Evolutionary conservation across 306 rosid species (phyloP).

Genomic region (Acacia confusa): DNA sequence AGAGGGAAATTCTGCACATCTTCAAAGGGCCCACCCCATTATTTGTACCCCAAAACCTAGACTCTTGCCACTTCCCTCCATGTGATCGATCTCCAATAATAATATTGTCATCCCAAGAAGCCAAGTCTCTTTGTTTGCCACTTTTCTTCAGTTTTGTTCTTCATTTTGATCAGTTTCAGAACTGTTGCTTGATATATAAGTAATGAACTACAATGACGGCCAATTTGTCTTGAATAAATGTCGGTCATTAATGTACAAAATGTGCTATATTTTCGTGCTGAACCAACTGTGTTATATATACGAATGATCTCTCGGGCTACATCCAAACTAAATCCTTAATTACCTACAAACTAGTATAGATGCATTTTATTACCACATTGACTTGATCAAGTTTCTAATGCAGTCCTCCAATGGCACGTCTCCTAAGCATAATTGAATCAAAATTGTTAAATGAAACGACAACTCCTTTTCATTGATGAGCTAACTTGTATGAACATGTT

Average conservation of each 20-base stretch:
- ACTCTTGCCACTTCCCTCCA: slow-evolving; percentile 38
- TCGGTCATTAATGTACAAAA: neutral
- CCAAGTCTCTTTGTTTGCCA: neutral
- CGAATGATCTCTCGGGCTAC: neutral
- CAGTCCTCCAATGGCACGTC: neutral
- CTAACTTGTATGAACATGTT: neutral
- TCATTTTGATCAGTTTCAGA: neutral
- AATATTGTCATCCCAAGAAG: neutral
- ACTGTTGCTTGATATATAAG: neutral
- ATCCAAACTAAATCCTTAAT: neutral
- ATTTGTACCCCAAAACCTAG: slow-evolving; percentile 46
- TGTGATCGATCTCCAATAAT: neutral
- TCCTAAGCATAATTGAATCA: neutral
- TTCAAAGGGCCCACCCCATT: slow-evolving; percentile 56
- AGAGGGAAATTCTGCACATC: slow-evolving; percentile 57
- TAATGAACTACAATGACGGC: too few species aligned
- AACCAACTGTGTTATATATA: too few species aligned
- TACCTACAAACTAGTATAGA: neutral
- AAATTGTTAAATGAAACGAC: neutral
- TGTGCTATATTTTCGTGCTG: neutral
- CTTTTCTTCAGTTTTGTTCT: neutral
- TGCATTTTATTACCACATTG: neutral
- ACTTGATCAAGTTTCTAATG: neutral
- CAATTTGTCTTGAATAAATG: neutral
- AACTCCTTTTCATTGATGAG: neutral